Base-by-base conservation (phyloP, 73 alveolate species). In the Strombidium stylifer region DNA sequence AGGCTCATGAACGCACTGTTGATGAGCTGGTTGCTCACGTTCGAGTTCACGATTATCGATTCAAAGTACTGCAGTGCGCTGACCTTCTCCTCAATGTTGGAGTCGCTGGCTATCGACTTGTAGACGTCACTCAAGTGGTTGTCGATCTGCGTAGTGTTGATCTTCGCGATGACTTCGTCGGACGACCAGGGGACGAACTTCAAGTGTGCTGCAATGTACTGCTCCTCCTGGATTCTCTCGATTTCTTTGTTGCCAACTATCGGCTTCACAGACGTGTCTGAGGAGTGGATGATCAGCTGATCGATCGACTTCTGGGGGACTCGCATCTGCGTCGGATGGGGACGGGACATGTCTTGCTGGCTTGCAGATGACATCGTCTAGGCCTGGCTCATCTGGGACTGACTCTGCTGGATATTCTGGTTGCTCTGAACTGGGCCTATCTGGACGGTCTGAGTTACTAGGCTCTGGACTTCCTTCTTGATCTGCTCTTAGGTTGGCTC, bases 241-340 rank as follows among this genome's bases (percentile, higher is more conserved):
- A 96, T 91, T 15, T 89, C 96, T 80, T 90, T 86, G 80, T 96
- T 96, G 10, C 98, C 98, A 45, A 96, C 93, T 18, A 96, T 96
- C 1, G 99, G 99, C 69, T 96, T 96, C 30, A 93, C 97, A 30
- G 94, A 75, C 35, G 90, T 90, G 73, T 96, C 99, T n/a, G 92
- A 53, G 56, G 67, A 74, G 73, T 93, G 98, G 47, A 91, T 84
- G 73, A 96, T 46, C 39, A 96, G 77, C 60, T 93, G 87, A 23
- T 93, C 96, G 2, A 96, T 56, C n/a, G 96, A 72, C 23, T 79
- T 79, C 21, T 20, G 28, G 12, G 81, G 82, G 6, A 76, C 62
- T 53, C n/a, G n/a, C n/a, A n/a, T n/a, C n/a, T n/a, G n/a, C n/a
- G n/a, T n/a, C n/a, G n/a, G n/a, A n/a, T n/a, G n/a, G n/a, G n/a